Evolutionary conservation across 176 grass and related monocot genomes (phyloP), one percentile per base, ranked within the genome.

Genomic region (Leersia perrieri): DNA sequence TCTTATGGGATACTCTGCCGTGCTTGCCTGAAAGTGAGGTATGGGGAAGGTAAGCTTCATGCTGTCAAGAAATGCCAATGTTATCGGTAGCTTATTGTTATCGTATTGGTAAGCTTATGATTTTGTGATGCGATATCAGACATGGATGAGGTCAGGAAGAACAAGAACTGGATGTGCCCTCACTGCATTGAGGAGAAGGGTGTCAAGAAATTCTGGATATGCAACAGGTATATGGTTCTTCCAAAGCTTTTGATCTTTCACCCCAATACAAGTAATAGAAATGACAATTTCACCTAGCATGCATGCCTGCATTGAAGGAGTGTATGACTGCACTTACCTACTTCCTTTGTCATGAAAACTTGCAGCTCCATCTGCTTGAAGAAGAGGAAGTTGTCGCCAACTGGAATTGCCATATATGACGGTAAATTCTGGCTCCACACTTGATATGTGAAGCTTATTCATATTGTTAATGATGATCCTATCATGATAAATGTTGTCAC

Each of bases 111-210:
- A 33, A 53, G 22, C 10, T 73, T 55, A 55, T 76, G 49, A 88
- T 58, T 73, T 61, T 72, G 73, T 70, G 27, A n/a, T 33, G 5
- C 58, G 49, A 28, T 83, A 44, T 23, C 85, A 97, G 94, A 92
- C 80, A 92, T 97, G 87, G 91, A 92, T 51, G 85, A 94, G 31
- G 91, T 94, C 5, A 78, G 82, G 68, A 88, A 73, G 75, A 90
- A 92, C 47, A 97, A 94, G 75, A 85, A 94, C 67, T 97, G 94
- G 91, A 92, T 92, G 91, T 97, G 94, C 65, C 94, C 94, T 63
- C 94, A 97, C 63, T 97, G 89, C 76, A 64, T 94, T 38, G 94
- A 97, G 61, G 91, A 94, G 78, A 97, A 82, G 75, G 94, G 91
- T 63, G 79, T 76, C 80, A 94, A 87, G 33, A 84, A 90, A 62